A percentile compares a stretch with the other conserved stretches of the same genome.
phyloP scores from a whole-genome alignment of 495 filamentous ascomycete genomes.

The Talaromyces wortmannii region DNA sequence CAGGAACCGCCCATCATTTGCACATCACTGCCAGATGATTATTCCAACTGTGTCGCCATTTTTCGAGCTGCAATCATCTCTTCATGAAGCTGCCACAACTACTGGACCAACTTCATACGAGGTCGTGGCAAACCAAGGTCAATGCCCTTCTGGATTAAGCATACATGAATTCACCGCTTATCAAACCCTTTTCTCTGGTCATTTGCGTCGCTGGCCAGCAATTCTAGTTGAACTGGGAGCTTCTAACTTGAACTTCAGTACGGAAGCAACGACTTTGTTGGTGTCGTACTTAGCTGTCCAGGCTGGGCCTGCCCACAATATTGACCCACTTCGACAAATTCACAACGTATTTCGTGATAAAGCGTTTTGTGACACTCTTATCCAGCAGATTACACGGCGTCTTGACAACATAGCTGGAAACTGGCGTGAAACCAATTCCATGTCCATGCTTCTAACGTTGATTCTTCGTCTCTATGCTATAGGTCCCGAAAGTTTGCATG shows the following conservation, averaged over 20 bases:
- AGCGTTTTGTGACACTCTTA: constrained; percentile 14
- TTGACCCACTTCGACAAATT: constrained; percentile 9
- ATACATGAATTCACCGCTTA: constrained; percentile 47
- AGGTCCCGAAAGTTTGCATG: background rate
- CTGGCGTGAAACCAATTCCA: constrained; percentile 38
- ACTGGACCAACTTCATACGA: constrained; percentile 22
- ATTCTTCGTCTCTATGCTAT: constrained; percentile 29
- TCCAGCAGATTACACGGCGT: constrained; percentile 19
- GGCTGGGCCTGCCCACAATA: constrained; percentile 24
- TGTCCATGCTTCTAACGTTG: constrained; percentile 30
- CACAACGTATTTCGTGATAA: constrained; percentile 22
- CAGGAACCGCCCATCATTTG: constrained; percentile 17
- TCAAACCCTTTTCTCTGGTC: constrained; percentile 34
- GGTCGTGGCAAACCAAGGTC: constrained; percentile 31
- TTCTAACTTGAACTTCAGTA: constrained; percentile 41
- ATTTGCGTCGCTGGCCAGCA: constrained; percentile 41
- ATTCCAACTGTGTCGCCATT: constrained; percentile 19
- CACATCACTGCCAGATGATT: constrained; percentile 27
- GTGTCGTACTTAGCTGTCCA: constrained; percentile 41
- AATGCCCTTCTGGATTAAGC: constrained; percentile 33
- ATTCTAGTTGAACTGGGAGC: constrained; percentile 41
- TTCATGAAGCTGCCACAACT: constrained; percentile 7
- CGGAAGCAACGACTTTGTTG: constrained; percentile 31
- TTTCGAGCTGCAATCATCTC: constrained; percentile 8
- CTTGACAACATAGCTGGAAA: constrained; percentile 32